These are phyloP conservation scores for Alternaria dauci DNA, from an alignment of 2,329 filamentous ascomycete species.

Conservation along the genomic window DNA sequence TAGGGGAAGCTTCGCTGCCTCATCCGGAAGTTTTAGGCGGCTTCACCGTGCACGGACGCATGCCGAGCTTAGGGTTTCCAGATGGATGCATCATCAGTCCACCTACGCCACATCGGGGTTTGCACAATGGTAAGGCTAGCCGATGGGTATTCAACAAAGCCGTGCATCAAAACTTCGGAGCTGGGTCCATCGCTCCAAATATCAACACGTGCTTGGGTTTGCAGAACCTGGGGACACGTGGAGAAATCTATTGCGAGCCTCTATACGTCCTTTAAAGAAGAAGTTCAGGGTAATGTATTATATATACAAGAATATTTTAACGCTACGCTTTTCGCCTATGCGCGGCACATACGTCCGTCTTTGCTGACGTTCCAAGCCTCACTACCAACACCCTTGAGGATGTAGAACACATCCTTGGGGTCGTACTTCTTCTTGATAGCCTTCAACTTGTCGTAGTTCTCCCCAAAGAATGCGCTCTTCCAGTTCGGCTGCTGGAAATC, in stretches of 20 bases:
- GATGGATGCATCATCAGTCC: too few species aligned
- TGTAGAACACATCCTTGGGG: constrained; percentile 31
- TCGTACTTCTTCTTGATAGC: constrained; percentile 37
- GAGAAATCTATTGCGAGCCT: background rate
- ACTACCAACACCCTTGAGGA: constrained; percentile 31
- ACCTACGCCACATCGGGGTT: background rate
- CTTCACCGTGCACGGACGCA: background rate
- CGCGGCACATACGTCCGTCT: constrained; percentile 27
- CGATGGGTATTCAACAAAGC: background rate
- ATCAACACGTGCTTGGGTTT: background rate
- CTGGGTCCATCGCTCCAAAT: background rate
- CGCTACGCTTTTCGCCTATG: background rate
- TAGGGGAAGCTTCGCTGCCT: background rate
- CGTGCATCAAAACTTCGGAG: background rate
- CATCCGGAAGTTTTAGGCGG: background rate
- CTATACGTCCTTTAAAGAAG: background rate
- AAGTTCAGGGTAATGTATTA: background rate
- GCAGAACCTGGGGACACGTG: background rate
- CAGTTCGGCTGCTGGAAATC: constrained; percentile 37
- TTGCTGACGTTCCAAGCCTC: constrained; percentile 24
- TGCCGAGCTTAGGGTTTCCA: background rate
- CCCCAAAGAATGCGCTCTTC: constrained; percentile 35
- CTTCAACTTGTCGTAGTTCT: constrained; percentile 27
- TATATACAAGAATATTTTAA: background rate
- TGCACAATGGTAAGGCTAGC: background rate